Percentiles rank a stretch among this genome's conserved stretches.
Conservation (phyloP, 164 flowering plant species). For the Sedum album region DNA sequence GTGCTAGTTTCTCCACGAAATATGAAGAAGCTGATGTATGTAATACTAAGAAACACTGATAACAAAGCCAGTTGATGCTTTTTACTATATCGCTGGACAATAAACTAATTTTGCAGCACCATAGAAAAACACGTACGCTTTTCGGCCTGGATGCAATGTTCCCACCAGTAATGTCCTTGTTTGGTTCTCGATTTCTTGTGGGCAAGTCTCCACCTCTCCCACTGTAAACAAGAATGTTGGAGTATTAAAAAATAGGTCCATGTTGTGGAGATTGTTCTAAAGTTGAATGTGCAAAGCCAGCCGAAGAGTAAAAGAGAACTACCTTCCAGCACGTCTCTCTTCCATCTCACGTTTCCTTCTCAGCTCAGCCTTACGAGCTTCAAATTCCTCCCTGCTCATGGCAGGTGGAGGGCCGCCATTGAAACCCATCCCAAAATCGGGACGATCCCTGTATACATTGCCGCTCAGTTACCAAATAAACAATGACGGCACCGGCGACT, state of each 20-base stretch:
- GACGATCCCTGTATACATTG: conserved; percentile 47
- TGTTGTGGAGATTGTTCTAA: background rate
- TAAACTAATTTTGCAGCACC: background rate
- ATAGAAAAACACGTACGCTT: conserved; percentile 1
- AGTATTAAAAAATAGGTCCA: background rate
- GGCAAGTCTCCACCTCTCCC: background rate
- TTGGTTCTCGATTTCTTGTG: background rate
- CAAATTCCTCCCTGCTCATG: conserved; percentile 86
- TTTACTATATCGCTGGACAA: background rate
- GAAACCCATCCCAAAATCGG: conserved; percentile 47
- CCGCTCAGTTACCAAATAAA: background rate
- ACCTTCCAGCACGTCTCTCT: conserved; percentile 32
- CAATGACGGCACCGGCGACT: too few relatives aligned
- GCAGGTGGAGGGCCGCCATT: conserved; percentile 47
- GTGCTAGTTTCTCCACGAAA: background rate
- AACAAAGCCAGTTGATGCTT: background rate
- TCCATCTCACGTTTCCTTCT: conserved; percentile 32
- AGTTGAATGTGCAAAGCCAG: background rate
- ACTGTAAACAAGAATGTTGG: background rate
- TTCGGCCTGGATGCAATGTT: background rate
- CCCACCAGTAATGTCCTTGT: background rate
- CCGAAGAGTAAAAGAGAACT: background rate
- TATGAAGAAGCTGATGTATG: background rate
- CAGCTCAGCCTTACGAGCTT: conserved; percentile 77
- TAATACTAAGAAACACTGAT: background rate